Evolutionary conservation across 306 rosid species (phyloP), one percentile per base, ranked within the genome.

Genomic region (Purshia tridentata): DNA sequence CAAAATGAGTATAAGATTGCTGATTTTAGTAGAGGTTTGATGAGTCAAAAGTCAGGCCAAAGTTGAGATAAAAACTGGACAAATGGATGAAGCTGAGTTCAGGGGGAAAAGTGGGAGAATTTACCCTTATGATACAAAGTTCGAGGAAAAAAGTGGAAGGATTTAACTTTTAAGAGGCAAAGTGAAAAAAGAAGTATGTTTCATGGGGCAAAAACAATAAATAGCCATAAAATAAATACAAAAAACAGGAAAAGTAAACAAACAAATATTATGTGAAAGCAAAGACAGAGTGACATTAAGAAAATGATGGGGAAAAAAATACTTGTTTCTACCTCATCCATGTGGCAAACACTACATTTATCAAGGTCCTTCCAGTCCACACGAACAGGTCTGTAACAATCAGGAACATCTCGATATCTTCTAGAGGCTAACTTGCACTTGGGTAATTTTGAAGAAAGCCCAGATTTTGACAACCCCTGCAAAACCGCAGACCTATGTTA

Each of bases 361-460:
- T 94, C 98, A 41, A 94, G 99, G 84, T 94, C 99, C 81, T 91
- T 90, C 99, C 99, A 94, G 72, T 94, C 95, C 72, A 94, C 96
- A 78, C 96, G 98, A 82, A 94, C 97, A 69, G 90, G 97, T 68
- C 99, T 89, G 82, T 91, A 94, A 73, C 99, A 97, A 82, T 79
- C 69, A 77, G 94, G 92, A 68, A 74, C 80, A 52, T 86, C 82
- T 70, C 80, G 72, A 87, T 79, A 65, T 66, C 86, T 81, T 83
- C 86, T 84, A 67, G 98, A 88, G 71, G 88, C 80, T 75, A 77
- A 82, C 81, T 91, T 94, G 87, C 80, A 56, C 49, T 18, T 55
- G 67, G 88, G 84, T 59, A 70, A 67, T 83, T 84, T 86, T 35
- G 86, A 81, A 82, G 94, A 76, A 65, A 81, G 76, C 70, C 87